Evolutionary conservation across 768 basidiomycete species (phyloP), one percentile per base, ranked within the genome.

Genomic region (Mycena rosella): DNA sequence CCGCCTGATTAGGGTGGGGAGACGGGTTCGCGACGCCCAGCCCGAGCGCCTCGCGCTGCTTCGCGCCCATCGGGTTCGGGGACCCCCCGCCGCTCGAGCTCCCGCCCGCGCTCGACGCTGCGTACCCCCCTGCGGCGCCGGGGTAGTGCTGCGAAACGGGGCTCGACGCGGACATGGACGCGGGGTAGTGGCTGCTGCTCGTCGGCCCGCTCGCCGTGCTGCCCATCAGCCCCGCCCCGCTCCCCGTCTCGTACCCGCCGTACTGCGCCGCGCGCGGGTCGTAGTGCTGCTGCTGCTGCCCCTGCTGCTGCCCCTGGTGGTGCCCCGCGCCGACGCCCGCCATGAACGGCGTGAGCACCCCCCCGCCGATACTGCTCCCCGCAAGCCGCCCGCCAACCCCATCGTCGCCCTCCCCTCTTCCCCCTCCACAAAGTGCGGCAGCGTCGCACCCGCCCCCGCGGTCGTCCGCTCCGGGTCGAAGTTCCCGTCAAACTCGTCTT

Each of bases 401-500:
- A 53, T 81, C 80, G 38, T 40, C 38, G 38, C 38, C 38, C 38
- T 40, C 38, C 14, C 38, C 38, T 40, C 38, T 5, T 40, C 38
- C 11, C 38, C 38, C 7, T 40, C 38, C 38, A 5, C 32, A 11
- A 34, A 34, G 38, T 40, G 38, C 36, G 70, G 70, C 18, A 71
- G 58, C 53, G 66, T 68, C 34, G 70, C n/a, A n/a, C n/a, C n/a
- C n/a, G 62, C 42, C 56, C 67, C 6, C n/a, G n/a, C n/a, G n/a
- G 72, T 74, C 30, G 72, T 74, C 22, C 72, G 76, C n/a, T 74
- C 77, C 13, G 82, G 82, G 69, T 82, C 81, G 44, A 83, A 82
- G 75, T 83, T 80, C 34, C 81, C 81, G 69, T 83, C 81, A 57
- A 82, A 83, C 38, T 56, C 58, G 6, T 45, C 65, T 24, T 77